Evolutionary conservation across 352 stramenopile genomes (phyloP), one percentile per base, ranked within the genome.

Genomic region (Stramenopiles sp.): DNA sequence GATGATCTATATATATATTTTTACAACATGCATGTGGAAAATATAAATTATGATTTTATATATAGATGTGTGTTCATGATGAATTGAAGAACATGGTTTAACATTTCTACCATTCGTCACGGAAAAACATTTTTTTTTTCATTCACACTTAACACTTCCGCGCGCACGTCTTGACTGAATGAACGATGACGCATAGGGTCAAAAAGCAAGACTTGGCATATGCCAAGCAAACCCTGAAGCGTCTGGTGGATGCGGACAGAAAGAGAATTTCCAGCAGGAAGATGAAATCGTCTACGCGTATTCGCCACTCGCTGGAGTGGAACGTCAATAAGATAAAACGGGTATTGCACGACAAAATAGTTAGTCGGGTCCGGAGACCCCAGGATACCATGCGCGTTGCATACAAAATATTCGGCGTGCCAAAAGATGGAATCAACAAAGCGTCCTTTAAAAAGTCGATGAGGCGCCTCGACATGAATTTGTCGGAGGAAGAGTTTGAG

Each of bases 131-230:
- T n/a, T n/a, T n/a, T n/a, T n/a, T n/a, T n/a, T n/a, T n/a, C n/a
- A n/a, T n/a, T n/a, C n/a, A n/a, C n/a, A n/a, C n/a, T n/a, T n/a
- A n/a, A n/a, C n/a, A n/a, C n/a, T n/a, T n/a, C n/a, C n/a, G n/a
- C n/a, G n/a, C n/a, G n/a, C n/a, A n/a, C n/a, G n/a, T n/a, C n/a
- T n/a, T n/a, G n/a, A n/a, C n/a, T n/a, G n/a, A n/a, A n/a, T n/a
- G n/a, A n/a, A n/a, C n/a, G n/a, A 63, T 63, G 43, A 12, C 12
- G 12, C 43, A 63, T 63, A 12, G 43, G 25, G 12, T 18, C 25
- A 63, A 63, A 63, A 63, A 63, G 25, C 43, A 63, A 63, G 43
- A 63, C 25, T 63, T 63, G 43, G 12, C 12, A 63, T 63, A 63
- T 63, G 43, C 43, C 12, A 63, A 63, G 43, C 43, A 63, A 63